These are phyloP conservation scores for Davidsoniella australis DNA, from an alignment of 2,329 filamentous ascomycete species.

Conservation along the genomic window DNA sequence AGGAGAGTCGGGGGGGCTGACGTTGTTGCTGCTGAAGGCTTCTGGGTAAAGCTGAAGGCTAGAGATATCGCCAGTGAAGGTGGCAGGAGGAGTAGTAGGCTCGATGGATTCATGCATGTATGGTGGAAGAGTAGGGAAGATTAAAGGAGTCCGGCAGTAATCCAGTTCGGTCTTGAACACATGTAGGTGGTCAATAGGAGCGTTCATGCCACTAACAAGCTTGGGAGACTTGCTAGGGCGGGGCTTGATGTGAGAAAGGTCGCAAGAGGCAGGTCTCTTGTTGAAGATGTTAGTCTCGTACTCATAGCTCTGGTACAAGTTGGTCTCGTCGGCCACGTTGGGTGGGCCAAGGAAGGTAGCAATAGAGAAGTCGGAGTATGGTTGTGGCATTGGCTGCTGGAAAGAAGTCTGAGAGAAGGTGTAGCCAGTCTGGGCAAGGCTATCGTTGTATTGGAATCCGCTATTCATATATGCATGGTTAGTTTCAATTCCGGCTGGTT, in stretches of 20 bases:
- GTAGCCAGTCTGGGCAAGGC: slow-evolving; percentile 4
- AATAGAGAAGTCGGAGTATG: slow-evolving; percentile 1
- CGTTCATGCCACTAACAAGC: neutral
- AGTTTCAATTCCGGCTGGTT: slow-evolving; percentile 2
- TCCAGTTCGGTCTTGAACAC: too few species aligned
- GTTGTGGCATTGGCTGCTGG: neutral
- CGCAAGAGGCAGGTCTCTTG: slow-evolving; percentile 10
- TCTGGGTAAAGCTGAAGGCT: slow-evolving; percentile 10
- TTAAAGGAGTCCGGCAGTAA: neutral
- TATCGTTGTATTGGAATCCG: slow-evolving; percentile 8
- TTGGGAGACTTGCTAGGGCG: neutral
- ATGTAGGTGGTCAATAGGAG: slow-evolving; percentile 8
- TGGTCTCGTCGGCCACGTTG: slow-evolving; percentile 4
- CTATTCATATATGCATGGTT: slow-evolving; percentile 3
- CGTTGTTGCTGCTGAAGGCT: neutral
- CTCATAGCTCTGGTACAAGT: slow-evolving; percentile 1
- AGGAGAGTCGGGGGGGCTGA: slow-evolving; percentile 15
- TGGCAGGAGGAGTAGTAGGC: neutral
- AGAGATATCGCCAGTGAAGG: slow-evolving; percentile 4
- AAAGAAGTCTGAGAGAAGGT: slow-evolving; percentile 4
- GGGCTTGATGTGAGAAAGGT: slow-evolving; percentile 6
- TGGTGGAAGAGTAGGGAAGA: slow-evolving; percentile 1
- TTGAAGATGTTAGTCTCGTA: slow-evolving; percentile 7
- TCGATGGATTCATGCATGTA: slow-evolving; percentile 2
- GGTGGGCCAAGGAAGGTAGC: neutral